A percentile compares a stretch with the other conserved stretches of the same genome.
These are phyloP conservation scores for Testicularia cyperi DNA, from an alignment of 1,284 basidiomycete species.

Conservation along the genomic window DNA sequence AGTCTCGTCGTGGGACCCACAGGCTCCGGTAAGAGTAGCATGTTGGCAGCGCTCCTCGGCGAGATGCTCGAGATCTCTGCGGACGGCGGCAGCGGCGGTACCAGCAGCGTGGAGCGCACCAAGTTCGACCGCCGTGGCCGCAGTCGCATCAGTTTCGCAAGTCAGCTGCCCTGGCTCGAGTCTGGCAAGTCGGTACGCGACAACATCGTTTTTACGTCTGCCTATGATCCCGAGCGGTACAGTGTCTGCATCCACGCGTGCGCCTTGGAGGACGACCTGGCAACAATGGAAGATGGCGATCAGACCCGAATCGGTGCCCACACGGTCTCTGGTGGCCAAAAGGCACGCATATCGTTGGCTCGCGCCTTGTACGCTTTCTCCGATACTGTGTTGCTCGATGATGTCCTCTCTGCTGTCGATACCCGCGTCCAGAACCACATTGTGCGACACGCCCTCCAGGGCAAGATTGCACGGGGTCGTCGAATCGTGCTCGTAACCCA, in stretches of 20 bases:
- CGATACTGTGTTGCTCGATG: constrained; percentile 51
- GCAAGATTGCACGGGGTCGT: constrained; percentile 62
- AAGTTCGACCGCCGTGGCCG: constrained; percentile 37
- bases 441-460: constrained; percentile 32
- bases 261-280: constrained; percentile 47
- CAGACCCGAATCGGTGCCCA: constrained; percentile 48
- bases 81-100: too few relatives aligned
- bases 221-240: constrained; percentile 42
- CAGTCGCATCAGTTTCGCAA: constrained; percentile 43
- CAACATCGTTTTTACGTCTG: constrained; percentile 49
- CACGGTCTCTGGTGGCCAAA: constrained; percentile 54
- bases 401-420: constrained; percentile 65
- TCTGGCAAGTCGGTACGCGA: constrained; percentile 41
- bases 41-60: constrained; percentile 48
- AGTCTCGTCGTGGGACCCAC: constrained; percentile 46
- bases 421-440: constrained; percentile 66
- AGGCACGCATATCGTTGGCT: constrained; percentile 50
- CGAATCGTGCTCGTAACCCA: constrained; percentile 77
- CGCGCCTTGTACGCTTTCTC: constrained; percentile 52
- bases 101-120: constrained; percentile 25
- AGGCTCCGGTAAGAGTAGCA: constrained; percentile 51
- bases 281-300: constrained; percentile 51
- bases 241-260: constrained; percentile 44
- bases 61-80: constrained; percentile 37
- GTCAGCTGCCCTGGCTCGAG: constrained; percentile 36